Percentiles rank a stretch among this genome's conserved stretches.
Evolutionary conservation across 1,284 basidiomycete species (phyloP).

Genomic region (Phellopilus nigrolimitatus): DNA sequence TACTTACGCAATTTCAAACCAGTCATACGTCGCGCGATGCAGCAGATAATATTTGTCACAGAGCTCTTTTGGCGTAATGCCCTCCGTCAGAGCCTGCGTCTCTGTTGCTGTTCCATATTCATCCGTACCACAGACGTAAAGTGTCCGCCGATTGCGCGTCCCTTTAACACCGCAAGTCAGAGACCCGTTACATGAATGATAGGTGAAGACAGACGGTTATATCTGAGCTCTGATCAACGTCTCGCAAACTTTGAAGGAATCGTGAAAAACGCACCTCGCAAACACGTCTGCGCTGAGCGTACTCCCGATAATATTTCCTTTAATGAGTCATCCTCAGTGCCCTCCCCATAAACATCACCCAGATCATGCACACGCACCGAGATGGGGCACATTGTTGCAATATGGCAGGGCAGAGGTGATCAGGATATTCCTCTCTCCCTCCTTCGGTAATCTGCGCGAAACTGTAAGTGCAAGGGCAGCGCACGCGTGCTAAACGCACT

Average conservation of each 20-base stretch:
- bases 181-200: neutral
- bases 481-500: conserved; percentile 9
- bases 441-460: conserved; percentile 66
- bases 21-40: conserved; percentile 92
- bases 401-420: conserved; percentile 97
- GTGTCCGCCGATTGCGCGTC: conserved; percentile 66
- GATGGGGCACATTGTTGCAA: conserved; percentile 98
- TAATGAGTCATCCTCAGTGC: conserved; percentile 8
- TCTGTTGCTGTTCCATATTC: conserved; percentile 99
- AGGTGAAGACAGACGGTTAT: conserved; percentile 53
- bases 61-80: conserved; percentile 79
- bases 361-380: conserved; percentile 60
- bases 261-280: conserved; percentile 66
- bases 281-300: conserved; percentile 95
- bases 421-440: conserved; percentile 83
- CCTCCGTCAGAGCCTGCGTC: conserved; percentile 95
- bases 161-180: conserved; percentile 38
- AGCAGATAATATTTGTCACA: conserved; percentile 93
- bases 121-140: conserved; percentile 95
- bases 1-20: conserved; percentile 81
- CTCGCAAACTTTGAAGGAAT: conserved; percentile 20
- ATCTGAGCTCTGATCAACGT: conserved; percentile 37
- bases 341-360: neutral
- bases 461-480: neutral
- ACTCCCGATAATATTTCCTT: conserved; percentile 97